Base-by-base conservation (phyloP, 306 rosid species). In the Sechiopsis laciniata region DNA sequence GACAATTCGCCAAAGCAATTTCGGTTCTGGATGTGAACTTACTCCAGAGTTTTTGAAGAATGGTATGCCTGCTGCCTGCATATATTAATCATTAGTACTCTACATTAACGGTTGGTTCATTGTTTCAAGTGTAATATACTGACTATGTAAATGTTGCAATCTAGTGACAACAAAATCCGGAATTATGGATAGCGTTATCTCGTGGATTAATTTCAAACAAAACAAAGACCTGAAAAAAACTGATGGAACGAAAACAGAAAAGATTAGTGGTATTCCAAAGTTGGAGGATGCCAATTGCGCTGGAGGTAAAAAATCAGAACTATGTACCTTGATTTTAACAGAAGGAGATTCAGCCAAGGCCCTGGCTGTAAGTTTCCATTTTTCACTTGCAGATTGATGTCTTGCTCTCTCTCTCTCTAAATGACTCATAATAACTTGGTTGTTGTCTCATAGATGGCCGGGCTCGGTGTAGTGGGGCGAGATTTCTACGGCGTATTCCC, bases 271-370 rank as follows among this genome's bases (percentile, higher is more conserved):
- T 13, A 84, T 92, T 55, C 81, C 83, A 63, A 92, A 92, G 85
- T 88, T 92, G 22, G 96, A 90, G 56, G 98, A 92, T 78, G 98
- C 98, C 13, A 92, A 92, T 83, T 84, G 83, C 60, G 96, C 96
- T n/a, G 96, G 98, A 35, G 89, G 96, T 42, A 88, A 70, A 78
- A 85, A 90, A 73, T 92, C 98, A 10, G 96, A 90, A 0, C 83
- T 83, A 72, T 92, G 98, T 76, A 92, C 98, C 59, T 82, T 90
- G 91, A 90, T 92, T 75, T 81, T 90, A 81, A 92, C 98, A 0
- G 98, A 92, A 81, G 98, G 98, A 75, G 98, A 92, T 80, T 92
- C 98, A 12, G 98, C 96, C 0, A 92, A 92, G 82, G 96, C 98
- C 56, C 96, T 92, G 76, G 96, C 96, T 2, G 98, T 90, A 84